These are phyloP conservation scores for Podaxis sp. DNA, from an alignment of 768 basidiomycete genomes.

Conservation along the genomic window DNA sequence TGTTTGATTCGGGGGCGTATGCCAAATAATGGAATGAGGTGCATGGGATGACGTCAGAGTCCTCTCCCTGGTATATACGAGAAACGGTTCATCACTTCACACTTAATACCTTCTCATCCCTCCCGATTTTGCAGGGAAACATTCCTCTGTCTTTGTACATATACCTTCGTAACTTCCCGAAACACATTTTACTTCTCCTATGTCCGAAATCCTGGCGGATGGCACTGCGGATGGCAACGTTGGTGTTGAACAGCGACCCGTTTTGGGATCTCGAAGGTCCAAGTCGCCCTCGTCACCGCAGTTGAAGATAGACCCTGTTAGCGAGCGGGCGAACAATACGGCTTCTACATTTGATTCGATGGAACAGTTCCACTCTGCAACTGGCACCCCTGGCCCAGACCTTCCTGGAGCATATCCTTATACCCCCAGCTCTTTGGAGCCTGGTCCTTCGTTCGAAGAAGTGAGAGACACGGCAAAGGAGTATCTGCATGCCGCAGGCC, in stretches of 20 bases:
- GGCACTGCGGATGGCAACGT: background rate
- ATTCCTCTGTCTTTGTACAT: background rate
- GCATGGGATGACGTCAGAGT: conserved; percentile 3
- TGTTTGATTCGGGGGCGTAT: background rate
- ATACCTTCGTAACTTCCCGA: background rate
- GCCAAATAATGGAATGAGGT: background rate
- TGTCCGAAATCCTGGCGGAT: background rate
- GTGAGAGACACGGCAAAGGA: conserved; percentile 10
- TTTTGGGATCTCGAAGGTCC: background rate
- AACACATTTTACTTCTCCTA: background rate
- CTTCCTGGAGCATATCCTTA: conserved; percentile 12
- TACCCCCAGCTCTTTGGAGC: conserved; percentile 2
- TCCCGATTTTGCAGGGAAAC: background rate
- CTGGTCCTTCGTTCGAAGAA: conserved; percentile 13
- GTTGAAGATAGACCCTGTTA: conserved; percentile 7
- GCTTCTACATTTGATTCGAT: background rate
- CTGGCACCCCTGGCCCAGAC: background rate
- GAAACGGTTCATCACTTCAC: background rate
- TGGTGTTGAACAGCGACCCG: background rate
- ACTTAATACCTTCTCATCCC: background rate
- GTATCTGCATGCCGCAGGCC: conserved; percentile 5
- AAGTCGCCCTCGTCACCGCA: conserved; percentile 5
- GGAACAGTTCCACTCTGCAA: background rate
- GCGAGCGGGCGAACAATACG: conserved; percentile 6
- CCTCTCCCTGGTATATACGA: background rate